Percentiles rank a stretch among this genome's conserved stretches.
Conservation (phyloP, 176 grass and related monocot species). For the Leersia perrieri region DNA sequence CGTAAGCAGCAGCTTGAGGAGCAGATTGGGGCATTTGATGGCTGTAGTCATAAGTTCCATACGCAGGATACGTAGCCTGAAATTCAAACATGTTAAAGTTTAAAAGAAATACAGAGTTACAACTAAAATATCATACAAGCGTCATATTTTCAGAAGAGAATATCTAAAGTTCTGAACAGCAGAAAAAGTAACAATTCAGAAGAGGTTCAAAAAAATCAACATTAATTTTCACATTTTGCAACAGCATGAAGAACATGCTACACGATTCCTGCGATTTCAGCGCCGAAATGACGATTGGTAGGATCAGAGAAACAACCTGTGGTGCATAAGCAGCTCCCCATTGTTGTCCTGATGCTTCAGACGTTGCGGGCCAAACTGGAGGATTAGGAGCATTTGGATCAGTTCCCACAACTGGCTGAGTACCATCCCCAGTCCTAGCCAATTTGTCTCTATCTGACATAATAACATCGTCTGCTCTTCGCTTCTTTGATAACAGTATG, state of each 20-base stretch:
- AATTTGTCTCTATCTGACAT: slow-evolving; percentile 73
- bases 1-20: slow-evolving; percentile 61
- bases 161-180: slow-evolving; percentile 11
- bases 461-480: slow-evolving; percentile 69
- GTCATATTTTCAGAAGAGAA: not conserved
- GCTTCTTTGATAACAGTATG: slow-evolving; percentile 72
- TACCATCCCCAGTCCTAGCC: slow-evolving; percentile 49
- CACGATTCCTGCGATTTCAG: not conserved
- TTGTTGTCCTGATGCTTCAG: slow-evolving; percentile 57
- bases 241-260: not conserved
- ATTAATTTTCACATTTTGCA: not conserved
- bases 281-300: not conserved
- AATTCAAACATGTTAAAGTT: not conserved
- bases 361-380: slow-evolving; percentile 51
- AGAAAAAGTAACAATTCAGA: not conserved
- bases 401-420: slow-evolving; percentile 48
- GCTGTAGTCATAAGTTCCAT: slow-evolving; percentile 64
- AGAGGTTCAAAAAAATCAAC: not conserved
- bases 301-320: slow-evolving; percentile 43
- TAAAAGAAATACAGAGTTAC: not conserved
- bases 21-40: slow-evolving; percentile 63
- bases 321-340: slow-evolving; percentile 68
- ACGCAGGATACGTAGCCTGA: slow-evolving; percentile 58
- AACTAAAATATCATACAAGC: not conserved
- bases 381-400: slow-evolving; percentile 69